Conservation (phyloP, 164 flowering plant species). For the Stephania yunnanensis region DNA sequence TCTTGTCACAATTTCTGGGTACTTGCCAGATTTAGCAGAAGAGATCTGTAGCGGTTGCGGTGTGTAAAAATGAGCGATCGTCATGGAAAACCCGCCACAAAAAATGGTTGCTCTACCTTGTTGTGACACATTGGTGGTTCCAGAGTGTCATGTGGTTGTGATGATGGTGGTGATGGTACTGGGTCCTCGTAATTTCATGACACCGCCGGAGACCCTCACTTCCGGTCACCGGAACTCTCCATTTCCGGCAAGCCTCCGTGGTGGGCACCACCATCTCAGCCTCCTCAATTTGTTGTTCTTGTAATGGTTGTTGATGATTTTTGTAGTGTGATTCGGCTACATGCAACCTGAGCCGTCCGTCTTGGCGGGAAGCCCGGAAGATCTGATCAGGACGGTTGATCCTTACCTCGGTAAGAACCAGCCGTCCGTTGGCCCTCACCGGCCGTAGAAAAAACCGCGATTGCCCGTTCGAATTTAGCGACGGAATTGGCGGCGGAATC, state of each 20-base stretch:
- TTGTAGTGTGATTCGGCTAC: neutral
- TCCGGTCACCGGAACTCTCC: neutral
- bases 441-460: neutral
- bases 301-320: neutral
- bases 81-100: neutral
- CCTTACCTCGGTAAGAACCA: neutral
- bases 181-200: neutral
- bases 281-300: neutral
- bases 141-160: slow-evolving; percentile 1
- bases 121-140: slow-evolving; percentile 6
- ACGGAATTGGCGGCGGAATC: neutral
- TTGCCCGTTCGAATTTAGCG: neutral
- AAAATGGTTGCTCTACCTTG: neutral
- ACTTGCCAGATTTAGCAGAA: neutral
- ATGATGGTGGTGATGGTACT: neutral
- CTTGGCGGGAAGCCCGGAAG: neutral
- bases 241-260: neutral
- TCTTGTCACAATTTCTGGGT: neutral
- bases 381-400: neutral
- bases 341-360: neutral
- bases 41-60: neutral
- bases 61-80: neutral
- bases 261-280: neutral
- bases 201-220: neutral
- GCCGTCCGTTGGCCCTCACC: neutral